Conservation (phyloP, 768 basidiomycete genomes). For the Suillus subluteus region DNA sequence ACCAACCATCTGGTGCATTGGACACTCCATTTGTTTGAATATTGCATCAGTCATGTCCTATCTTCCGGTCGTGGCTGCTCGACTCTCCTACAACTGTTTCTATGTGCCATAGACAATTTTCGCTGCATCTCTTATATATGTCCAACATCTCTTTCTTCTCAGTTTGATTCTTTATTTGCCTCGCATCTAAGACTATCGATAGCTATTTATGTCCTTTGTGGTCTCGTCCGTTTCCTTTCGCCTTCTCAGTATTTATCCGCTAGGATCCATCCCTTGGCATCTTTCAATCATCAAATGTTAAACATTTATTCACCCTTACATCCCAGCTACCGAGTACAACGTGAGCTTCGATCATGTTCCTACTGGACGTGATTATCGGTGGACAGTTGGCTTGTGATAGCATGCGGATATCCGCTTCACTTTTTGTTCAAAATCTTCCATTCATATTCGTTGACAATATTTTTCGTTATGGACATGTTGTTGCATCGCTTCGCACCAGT, state of each 20-base stretch:
- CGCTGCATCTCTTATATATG: conserved; percentile 22
- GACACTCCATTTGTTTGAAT: conserved; percentile 37
- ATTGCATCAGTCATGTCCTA: conserved; percentile 20
- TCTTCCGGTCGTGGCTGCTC: conserved; percentile 17
- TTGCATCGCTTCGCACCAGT: not conserved
- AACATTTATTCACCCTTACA: too few relatives aligned
- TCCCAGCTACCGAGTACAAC: not conserved
- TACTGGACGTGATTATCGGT: not conserved
- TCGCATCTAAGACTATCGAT: conserved; percentile 31
- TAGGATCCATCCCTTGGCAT: not conserved
- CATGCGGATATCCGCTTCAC: not conserved
- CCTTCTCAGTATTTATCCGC: conserved; percentile 9
- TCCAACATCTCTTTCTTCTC: conserved; percentile 15
- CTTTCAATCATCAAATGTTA: conserved; percentile 12
- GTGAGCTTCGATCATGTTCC: not conserved
- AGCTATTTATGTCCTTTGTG: conserved; percentile 37
- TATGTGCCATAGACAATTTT: conserved; percentile 34
- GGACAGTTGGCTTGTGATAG: not conserved
- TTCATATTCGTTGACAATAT: not conserved
- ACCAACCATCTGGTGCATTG: conserved; percentile 28
- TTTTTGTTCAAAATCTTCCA: conserved; percentile 1
- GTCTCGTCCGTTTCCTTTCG: not conserved
- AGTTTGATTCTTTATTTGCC: conserved; percentile 26
- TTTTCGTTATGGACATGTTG: not conserved
- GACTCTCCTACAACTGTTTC: conserved; percentile 27